Base-by-base conservation (phyloP, 352 stramenopile genomes). In the Phytopythium aichiense region DNA sequence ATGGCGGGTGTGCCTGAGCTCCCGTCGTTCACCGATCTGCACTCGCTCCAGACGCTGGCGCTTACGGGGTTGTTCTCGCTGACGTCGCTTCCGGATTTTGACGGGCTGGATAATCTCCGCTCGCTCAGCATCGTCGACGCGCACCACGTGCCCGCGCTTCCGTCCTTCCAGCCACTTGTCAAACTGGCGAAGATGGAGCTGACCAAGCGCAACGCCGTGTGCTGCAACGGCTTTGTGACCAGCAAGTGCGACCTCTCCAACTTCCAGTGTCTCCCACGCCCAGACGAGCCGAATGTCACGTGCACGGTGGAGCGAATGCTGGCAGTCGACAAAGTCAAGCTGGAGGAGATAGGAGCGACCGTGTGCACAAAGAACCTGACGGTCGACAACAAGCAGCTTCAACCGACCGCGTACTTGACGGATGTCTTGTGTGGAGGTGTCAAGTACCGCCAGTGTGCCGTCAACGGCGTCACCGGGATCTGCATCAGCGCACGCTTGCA, bases 401-500 rank as follows among this genome's bases (percentile, higher is more conserved):
- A 43, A 20, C 64, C 71, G 7, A 72, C 62, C 0, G 33, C 66
- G 4, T 65, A 67, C 20, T 72, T 61, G 15, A 71, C 66, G 0
- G 71, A 83, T n/a, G 58, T 56, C 0, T 35, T 74, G 8, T 84
- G 72, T 48, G 58, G 63, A 4, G 69, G 70, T 6, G 46, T 59
- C n/a, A 63, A 74, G 31, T 77, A 68, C 58, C 71, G 69, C 42
- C 30, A 71, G 37, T 79, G 74, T 53, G 52, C 33, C 0, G 20
- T 73, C 15, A 58, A 63, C 25, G 64, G 59, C 13, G 37, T 59
- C 2, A 46, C 65, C 23, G 75, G 72, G 2, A 77, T 84, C 46
- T 81, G 72, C 52, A 72, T 71, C 38, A 84, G 75, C 59, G 63
- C 61, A 12, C 73, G 68, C 8, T 70, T 84, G 67, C 69, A 71